Percentiles rank a stretch among this genome's conserved stretches.
These are phyloP conservation scores for Gossypium schwendimanii DNA, from an alignment of 441 rosid species.

Conservation along the genomic window DNA sequence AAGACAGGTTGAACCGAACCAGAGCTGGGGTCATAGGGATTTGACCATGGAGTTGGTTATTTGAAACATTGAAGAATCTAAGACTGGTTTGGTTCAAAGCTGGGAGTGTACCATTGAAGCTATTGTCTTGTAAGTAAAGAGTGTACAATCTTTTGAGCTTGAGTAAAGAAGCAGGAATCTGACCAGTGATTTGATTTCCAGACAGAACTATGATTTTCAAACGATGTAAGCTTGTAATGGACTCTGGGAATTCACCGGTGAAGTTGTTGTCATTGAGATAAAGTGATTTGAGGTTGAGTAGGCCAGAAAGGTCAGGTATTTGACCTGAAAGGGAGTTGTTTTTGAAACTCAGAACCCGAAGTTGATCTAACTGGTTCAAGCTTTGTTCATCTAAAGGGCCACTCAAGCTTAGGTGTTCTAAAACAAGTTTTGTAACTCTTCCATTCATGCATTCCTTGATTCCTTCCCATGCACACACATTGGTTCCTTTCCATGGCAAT, in stretches of 20 bases:
- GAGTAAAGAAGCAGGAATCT: slow-evolving; percentile 45
- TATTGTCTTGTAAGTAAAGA: slow-evolving; percentile 52
- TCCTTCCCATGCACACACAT: slow-evolving; percentile 72
- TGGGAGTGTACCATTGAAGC: slow-evolving; percentile 51
- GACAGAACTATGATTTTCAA: slow-evolving; percentile 53
- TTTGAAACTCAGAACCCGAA: slow-evolving; percentile 79
- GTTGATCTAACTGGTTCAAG: slow-evolving; percentile 61
- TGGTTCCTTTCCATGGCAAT: slow-evolving; percentile 54
- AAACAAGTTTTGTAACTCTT: slow-evolving; percentile 72
- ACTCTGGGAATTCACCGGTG: slow-evolving; percentile 57
- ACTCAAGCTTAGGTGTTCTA: slow-evolving; percentile 53
- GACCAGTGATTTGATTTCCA: slow-evolving; percentile 53
- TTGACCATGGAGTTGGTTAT: slow-evolving; percentile 56
- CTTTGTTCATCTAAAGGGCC: slow-evolving; percentile 43
- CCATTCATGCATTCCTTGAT: slow-evolving; percentile 62
- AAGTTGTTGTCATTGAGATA: slow-evolving; percentile 60
- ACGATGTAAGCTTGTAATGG: slow-evolving; percentile 54
- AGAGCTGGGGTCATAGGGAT: slow-evolving; percentile 59
- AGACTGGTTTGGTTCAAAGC: slow-evolving; percentile 69
- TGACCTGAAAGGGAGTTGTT: slow-evolving; percentile 66
- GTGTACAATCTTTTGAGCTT: slow-evolving; percentile 48
- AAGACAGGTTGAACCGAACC: slow-evolving; percentile 58
- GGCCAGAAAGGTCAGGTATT: slow-evolving; percentile 55
- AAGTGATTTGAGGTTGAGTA: slow-evolving; percentile 65
- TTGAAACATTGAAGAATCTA: slow-evolving; percentile 65